Evolutionary conservation across 1,284 basidiomycete species (phyloP), one percentile per base, ranked within the genome.

Genomic region (Termitomyces sp.): DNA sequence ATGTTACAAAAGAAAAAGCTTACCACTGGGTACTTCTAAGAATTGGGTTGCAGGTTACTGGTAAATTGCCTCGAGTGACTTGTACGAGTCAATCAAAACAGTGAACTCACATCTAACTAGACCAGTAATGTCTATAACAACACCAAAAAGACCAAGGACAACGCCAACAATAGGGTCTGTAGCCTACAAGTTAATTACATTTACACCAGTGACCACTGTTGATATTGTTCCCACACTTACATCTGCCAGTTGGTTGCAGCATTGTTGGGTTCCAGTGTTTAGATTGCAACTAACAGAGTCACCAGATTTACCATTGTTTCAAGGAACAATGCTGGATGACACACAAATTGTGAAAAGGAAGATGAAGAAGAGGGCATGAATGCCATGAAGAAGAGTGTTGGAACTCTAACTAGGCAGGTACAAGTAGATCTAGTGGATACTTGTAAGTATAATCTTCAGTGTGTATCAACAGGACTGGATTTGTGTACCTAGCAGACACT

Each of bases 51-150:
- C 52, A 53, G 16, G 47, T 53, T 21, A 53, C 52, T 53, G 21
- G 10, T 6, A 13, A 14, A 35, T 10, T 4, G 3, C 21, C 5
- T 14, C 43, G 7, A 38, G 41, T 39, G 13, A 21, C 5, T 24
- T 6, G 9, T 40, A 11, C 1, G n/a, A 11, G 11, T 9, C 0
- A 28, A 28, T 16, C n/a, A 35, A n/a, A 19, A 18, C 8, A 5
- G n/a, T 5, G 13, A 26, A 53, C 58, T 53, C 45, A 62, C 59
- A 52, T 11, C 60, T 59, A 46, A 62, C 50, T 41, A 53, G 57
- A 19, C 48, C 56, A 28, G 42, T 45, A 31, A 56, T 35, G 10
- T 45, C 54, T n/a, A 54, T 18, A 38, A 46, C 56, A 33, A 60
- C 33, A 9, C 53, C 58, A 38, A 63, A 55, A 24, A 60, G 53